Evolutionary conservation across 1,284 basidiomycete genomes (phyloP).

Genomic region (Apiotrichum laibachii): DNA sequence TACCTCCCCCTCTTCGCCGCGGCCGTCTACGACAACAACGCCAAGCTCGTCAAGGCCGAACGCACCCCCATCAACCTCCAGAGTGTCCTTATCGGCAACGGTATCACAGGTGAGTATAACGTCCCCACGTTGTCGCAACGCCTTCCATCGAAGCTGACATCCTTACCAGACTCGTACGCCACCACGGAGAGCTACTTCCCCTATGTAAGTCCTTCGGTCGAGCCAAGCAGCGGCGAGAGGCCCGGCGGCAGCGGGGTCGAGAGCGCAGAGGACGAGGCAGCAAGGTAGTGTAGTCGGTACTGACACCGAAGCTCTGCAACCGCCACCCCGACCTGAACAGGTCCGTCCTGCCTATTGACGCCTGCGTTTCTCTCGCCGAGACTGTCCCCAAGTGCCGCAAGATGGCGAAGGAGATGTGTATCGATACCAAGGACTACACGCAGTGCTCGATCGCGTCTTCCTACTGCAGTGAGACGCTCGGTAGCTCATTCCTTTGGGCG

Average conservation of each 20-base stretch:
- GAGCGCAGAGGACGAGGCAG: too few relatives aligned
- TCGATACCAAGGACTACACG: slow-evolving; percentile 57
- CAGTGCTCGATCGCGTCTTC: slow-evolving; percentile 59
- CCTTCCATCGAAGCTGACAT: too few relatives aligned
- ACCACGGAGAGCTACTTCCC: slow-evolving; percentile 44
- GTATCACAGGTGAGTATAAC: not conserved
- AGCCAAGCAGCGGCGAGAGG: too few relatives aligned
- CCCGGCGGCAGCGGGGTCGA: too few relatives aligned
- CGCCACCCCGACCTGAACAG: slow-evolving; percentile 36
- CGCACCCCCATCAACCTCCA: slow-evolving; percentile 71
- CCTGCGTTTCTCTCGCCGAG: slow-evolving; percentile 43
- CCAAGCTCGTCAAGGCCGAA: slow-evolving; percentile 58
- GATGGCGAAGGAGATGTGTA: slow-evolving; percentile 30
- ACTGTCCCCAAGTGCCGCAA: slow-evolving; percentile 43
- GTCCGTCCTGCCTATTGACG: slow-evolving; percentile 35
- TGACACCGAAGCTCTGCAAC: slow-evolving; percentile 32
- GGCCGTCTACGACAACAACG: slow-evolving; percentile 74
- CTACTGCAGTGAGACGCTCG: slow-evolving; percentile 58
- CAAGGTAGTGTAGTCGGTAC: not conserved
- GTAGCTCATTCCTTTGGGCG: slow-evolving; percentile 38
- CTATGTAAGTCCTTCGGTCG: slow-evolving; percentile 22
- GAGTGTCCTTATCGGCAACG: slow-evolving; percentile 69
- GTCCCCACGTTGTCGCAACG: too few relatives aligned
- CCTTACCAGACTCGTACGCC: not conserved
- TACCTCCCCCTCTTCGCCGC: slow-evolving; percentile 80